A percentile compares a stretch with the other conserved stretches of the same genome.
Evolutionary conservation across 768 basidiomycete species (phyloP).

Genomic region (Collybiopsis luxurians): DNA sequence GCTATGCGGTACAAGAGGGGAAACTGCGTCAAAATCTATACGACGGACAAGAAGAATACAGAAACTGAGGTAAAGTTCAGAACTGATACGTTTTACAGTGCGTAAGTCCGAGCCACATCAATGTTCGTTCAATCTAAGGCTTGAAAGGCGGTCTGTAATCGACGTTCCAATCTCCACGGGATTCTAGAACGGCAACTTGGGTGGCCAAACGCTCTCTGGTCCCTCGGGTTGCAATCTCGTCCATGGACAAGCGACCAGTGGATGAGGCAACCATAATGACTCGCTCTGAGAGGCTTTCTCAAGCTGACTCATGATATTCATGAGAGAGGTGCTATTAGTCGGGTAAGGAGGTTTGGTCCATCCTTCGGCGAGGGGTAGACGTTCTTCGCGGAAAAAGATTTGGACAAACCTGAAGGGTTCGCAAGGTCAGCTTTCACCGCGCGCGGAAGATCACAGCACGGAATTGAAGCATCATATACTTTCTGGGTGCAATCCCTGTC

Average conservation of each 20-base stretch:
- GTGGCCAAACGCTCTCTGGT: neutral
- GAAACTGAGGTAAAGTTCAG: no score
- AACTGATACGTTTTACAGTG: no score
- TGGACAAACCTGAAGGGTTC: neutral
- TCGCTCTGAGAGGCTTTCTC: neutral
- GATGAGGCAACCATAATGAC: neutral
- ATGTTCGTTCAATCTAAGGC: no score
- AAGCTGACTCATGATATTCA: neutral
- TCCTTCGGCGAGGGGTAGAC: constrained; percentile 5
- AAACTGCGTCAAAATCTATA: no score
- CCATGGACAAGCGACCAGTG: neutral
- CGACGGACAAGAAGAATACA: no score
- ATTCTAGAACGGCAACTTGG: neutral
- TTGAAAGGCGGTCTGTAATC: no score
- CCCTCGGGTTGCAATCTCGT: constrained; percentile 5
- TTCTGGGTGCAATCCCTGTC: constrained; percentile 2
- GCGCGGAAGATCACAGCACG: neutral
- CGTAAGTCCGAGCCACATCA: no score
- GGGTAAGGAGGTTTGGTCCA: neutral
- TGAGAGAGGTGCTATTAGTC: neutral
- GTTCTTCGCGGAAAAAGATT: constrained; percentile 8
- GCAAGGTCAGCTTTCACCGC: neutral
- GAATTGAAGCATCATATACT: neutral
- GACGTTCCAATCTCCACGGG: no score
- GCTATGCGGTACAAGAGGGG: no score